Percentiles rank a stretch among this genome's conserved stretches.
These are phyloP conservation scores for Lactarius tabidus DNA, from an alignment of 768 basidiomycete genomes.

Conservation along the genomic window DNA sequence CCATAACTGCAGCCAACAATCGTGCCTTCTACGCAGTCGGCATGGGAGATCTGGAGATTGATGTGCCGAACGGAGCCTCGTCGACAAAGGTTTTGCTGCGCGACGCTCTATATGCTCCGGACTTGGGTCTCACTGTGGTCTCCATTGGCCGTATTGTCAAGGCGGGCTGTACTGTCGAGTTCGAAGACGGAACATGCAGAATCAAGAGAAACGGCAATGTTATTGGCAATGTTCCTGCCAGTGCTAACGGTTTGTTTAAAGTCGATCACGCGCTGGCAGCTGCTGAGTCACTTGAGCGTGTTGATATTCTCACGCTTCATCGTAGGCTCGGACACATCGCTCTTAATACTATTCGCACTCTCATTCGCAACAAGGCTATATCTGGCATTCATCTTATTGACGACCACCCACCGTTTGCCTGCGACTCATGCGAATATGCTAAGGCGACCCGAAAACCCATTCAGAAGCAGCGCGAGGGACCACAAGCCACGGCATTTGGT, in stretches of 20 bases:
- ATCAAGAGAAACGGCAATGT: background rate
- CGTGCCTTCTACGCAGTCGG: background rate
- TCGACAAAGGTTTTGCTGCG: background rate
- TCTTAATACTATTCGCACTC: slow-evolving; percentile 25
- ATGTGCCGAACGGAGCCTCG: background rate
- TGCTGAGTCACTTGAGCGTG: too few relatives aligned
- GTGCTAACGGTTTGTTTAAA: background rate
- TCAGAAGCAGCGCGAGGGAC: background rate
- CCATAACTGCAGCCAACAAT: background rate
- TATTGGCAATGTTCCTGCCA: background rate
- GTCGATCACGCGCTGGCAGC: background rate
- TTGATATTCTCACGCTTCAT: background rate
- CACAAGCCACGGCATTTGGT: background rate
- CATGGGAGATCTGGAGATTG: background rate
- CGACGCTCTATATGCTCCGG: background rate
- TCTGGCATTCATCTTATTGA: background rate
- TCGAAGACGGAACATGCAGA: background rate
- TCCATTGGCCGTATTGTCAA: background rate
- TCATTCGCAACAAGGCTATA: slow-evolving; percentile 17
- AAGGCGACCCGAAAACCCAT: background rate
- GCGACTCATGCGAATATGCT: slow-evolving; percentile 30
- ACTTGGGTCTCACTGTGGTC: background rate
- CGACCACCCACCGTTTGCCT: slow-evolving; percentile 28
- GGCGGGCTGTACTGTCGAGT: background rate
- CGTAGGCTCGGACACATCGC: slow-evolving; percentile 35